Evolutionary conservation across 192 early-diverging fungal genomes (phyloP).

Genomic region (Rhizophlyctis rosea): DNA sequence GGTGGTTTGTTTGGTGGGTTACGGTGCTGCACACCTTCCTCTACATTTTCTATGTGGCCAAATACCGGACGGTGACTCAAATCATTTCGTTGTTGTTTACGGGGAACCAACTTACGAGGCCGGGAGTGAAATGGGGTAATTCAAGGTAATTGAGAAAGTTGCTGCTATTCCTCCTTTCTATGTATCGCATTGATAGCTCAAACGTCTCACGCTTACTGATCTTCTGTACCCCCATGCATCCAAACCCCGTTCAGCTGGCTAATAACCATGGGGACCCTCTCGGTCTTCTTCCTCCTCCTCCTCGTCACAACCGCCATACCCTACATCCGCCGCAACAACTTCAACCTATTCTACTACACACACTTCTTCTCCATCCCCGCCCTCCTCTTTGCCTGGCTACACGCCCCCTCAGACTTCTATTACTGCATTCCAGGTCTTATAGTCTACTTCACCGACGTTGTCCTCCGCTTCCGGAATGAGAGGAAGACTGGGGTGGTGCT

Average conservation of each 20-base stretch:
- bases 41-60: not conserved
- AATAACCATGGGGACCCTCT: conserved; percentile 4
- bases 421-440: conserved; percentile 29
- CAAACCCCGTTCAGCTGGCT: conserved; percentile 3
- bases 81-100: not conserved
- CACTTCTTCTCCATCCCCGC: conserved; percentile 28
- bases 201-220: not conserved
- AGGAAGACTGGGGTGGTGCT: not conserved
- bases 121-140: not conserved
- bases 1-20: conserved; percentile 14
- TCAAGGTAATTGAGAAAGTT: not conserved
- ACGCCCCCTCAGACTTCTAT: conserved; percentile 29
- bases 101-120: not conserved
- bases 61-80: not conserved
- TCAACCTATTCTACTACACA: conserved; percentile 29
- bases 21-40: conserved; percentile 14
- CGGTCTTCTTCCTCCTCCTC: conserved; percentile 8
- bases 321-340: conserved; percentile 21
- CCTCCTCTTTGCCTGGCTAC: conserved; percentile 34
- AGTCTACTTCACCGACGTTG: conserved; percentile 11
- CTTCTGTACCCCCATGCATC: not conserved
- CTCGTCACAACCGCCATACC: conserved; percentile 24
- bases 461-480: conserved; percentile 1
- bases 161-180: not conserved
- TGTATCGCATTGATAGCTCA: conserved; percentile 1